Base-by-base conservation (phyloP, 2,329 filamentous ascomycete species). In the Xylaria polymorpha region DNA sequence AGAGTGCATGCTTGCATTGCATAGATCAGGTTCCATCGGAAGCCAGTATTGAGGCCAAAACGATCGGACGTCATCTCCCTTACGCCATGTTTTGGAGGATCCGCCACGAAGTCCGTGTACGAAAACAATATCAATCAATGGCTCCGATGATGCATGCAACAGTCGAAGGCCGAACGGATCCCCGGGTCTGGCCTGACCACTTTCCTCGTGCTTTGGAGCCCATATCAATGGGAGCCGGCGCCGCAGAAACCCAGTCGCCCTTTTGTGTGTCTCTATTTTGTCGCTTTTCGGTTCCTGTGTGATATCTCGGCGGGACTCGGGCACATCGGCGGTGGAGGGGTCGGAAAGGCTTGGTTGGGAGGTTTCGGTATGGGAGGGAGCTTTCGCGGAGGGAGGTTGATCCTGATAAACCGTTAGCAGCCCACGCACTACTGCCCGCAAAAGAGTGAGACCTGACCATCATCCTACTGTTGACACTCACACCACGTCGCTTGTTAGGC, bases 1-100 rank as follows among this genome's bases (percentile, higher is more conserved):
- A 35, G 70, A 76, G 51, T 79, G 74, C 4, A 79, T 76, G 32
- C 72, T 75, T 1, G 72, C 77, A 55, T 77, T 66, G 4, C 63
- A 35, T 9, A 81, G 73, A 0, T 72, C 77, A 0, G 72, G 58
- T n/a, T 81, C 79, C 18, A 57, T 61, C 0, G 82, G 79, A 0
- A 84, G 76, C 79, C 80, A 84, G 37, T 74, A 61, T 66, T 79
- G 70, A 0, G 83, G 82, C 83, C 82, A 84, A 68, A 81, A 84
- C 12, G 76, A 68, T 0, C 66, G 60, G 0, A 72, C 74, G 55
- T 80, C 74, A 1, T 71, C 58, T 0, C 76, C 72, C 63, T 81
- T 79, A 7, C 77, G 76, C 82, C 83, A 85, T 67, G 83, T 83
- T 65, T 80, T 79, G 1, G 75, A 75, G 3, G 81, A 82, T n/a